A percentile compares a stretch with the other conserved stretches of the same genome.
Conservation (phyloP, 225 moss, liverwort and hornwort genomes). For the Antitrichia curtipendula region DNA sequence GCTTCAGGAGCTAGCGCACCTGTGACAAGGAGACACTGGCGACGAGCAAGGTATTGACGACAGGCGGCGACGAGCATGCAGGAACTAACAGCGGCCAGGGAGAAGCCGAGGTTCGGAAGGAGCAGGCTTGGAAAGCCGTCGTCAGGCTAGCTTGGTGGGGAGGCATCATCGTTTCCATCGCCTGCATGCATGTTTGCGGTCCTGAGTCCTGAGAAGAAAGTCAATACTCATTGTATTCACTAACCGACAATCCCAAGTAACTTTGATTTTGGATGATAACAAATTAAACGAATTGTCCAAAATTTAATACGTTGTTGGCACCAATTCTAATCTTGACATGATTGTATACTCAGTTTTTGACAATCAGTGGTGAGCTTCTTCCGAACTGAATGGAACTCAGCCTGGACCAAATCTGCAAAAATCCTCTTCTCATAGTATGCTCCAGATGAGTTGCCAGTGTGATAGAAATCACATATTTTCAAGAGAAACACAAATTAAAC, state of each 20-base stretch:
- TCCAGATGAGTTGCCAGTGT: not conserved
- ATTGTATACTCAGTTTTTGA: not conserved
- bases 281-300: not conserved
- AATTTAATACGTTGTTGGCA: not conserved
- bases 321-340: not conserved
- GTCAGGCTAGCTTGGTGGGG: not conserved
- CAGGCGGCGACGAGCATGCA: not conserved
- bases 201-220: not conserved
- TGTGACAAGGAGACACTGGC: not conserved
- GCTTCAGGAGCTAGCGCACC: not conserved
- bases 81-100: not conserved
- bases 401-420: not conserved
- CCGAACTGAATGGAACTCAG: not conserved
- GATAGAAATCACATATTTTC: not conserved
- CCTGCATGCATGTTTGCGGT: not conserved
- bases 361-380: not conserved
- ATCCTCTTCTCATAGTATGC: not conserved
- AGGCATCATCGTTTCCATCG: not conserved
- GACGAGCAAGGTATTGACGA: not conserved
- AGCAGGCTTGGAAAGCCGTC: too few species aligned
- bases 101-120: not conserved
- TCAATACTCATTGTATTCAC: not conserved
- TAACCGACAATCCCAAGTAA: not conserved
- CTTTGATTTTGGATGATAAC: not conserved
- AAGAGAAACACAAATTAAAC: not conserved